These are phyloP conservation scores for Acanthamoeba lenticulata DNA, from an alignment of 208 protist genomes.

Conservation along the genomic window DNA sequence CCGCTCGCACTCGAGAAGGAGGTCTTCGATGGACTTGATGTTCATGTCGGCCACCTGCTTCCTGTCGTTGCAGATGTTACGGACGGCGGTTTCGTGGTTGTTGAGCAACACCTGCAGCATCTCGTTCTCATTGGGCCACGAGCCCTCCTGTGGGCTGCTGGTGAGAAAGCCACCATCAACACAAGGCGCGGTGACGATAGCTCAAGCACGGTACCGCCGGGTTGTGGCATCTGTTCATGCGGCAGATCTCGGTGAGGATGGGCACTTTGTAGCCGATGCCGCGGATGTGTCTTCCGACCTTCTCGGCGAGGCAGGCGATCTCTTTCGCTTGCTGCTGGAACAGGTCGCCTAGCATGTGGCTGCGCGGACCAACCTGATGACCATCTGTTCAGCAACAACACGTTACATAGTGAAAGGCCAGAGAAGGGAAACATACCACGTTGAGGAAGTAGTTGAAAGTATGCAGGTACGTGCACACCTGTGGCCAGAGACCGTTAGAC, in stretches of 20 bases:
- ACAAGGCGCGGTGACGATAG: no score
- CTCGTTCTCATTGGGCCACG: conserved; percentile 3
- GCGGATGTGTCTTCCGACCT: not conserved
- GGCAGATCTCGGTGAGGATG: not conserved
- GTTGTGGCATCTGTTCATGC: not conserved
- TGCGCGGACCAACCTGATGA: not conserved
- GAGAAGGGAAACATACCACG: no score
- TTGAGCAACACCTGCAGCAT: not conserved
- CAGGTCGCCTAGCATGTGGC: not conserved
- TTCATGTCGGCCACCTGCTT: not conserved
- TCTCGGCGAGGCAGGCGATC: not conserved
- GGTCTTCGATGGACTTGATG: conserved; percentile 12
- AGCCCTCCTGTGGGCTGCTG: not conserved
- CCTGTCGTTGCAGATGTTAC: conserved; percentile 14
- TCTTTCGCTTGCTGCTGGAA: not conserved
- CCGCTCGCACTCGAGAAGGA: not conserved
- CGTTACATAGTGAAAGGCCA: no score
- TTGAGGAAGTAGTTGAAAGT: conserved; percentile 9
- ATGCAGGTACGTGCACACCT: not conserved
- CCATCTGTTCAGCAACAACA: no score
- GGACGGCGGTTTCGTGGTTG: not conserved
- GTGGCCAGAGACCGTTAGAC: not conserved
- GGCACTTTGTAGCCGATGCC: not conserved
- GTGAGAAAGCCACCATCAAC: not conserved
- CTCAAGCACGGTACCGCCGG: not conserved